Percentiles rank a stretch among this genome's conserved stretches.
These are phyloP conservation scores for Cryphonectria japonica DNA, from an alignment of 2,329 filamentous ascomycete genomes.

Conservation along the genomic window DNA sequence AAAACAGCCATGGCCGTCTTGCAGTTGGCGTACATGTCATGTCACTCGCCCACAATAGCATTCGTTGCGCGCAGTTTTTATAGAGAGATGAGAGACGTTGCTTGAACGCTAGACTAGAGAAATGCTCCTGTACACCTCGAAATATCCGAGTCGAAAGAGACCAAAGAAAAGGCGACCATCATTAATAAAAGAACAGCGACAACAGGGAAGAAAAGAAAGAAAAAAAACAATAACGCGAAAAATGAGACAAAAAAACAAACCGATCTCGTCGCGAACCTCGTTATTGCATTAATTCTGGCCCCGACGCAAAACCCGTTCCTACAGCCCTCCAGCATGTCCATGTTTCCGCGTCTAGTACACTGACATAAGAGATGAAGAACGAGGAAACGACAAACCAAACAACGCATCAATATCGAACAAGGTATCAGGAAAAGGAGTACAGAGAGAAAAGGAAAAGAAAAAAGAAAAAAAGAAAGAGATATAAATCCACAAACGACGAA, in stretches of 20 bases:
- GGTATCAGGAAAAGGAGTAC: slow-evolving; percentile 54
- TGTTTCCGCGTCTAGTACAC: slow-evolving; percentile 26
- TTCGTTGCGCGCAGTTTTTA: background rate
- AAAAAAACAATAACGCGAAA: background rate
- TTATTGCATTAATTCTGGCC: slow-evolving; percentile 17
- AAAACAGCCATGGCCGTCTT: background rate
- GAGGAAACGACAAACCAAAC: slow-evolving; percentile 28
- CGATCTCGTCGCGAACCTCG: slow-evolving; percentile 10
- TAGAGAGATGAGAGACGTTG: slow-evolving; percentile 25
- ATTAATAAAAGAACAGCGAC: slow-evolving; percentile 2
- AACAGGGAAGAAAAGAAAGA: background rate
- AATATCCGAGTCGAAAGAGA: slow-evolving; percentile 6
- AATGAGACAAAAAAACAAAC: background rate
- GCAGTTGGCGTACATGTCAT: background rate
- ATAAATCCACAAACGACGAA: slow-evolving; percentile 37
- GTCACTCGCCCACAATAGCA: background rate
- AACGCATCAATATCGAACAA: slow-evolving; percentile 59
- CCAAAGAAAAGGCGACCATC: background rate
- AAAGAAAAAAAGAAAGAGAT: slow-evolving; percentile 32
- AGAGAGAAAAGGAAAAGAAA: slow-evolving; percentile 26
- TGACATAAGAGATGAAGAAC: background rate
- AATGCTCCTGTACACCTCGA: slow-evolving; percentile 23
- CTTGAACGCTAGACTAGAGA: slow-evolving; percentile 23
- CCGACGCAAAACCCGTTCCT: slow-evolving; percentile 2
- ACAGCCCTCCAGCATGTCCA: background rate